These are phyloP conservation scores for Scheffersomyces quercinus DNA, from an alignment of 1,139 yeast species.

Conservation along the genomic window DNA sequence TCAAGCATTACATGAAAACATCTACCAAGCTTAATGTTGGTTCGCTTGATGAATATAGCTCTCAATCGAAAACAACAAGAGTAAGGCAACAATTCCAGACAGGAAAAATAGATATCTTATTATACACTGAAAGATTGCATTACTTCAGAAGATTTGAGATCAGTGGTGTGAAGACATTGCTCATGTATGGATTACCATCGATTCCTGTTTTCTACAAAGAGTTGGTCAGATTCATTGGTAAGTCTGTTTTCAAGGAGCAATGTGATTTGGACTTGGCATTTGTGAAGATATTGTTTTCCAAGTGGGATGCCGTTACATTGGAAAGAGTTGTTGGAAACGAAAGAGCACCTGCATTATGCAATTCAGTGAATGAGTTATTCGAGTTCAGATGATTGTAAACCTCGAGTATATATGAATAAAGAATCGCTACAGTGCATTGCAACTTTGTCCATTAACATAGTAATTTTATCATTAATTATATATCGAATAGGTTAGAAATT, in stretches of 20 bases:
- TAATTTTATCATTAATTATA: too few relatives aligned
- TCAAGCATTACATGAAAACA: constrained; percentile 69
- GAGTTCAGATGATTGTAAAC: constrained; percentile 53
- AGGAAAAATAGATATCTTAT: constrained; percentile 68
- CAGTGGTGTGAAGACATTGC: constrained; percentile 79
- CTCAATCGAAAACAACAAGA: constrained; percentile 67
- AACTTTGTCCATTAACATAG: too few relatives aligned
- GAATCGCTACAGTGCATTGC: too few relatives aligned
- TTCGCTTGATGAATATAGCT: constrained; percentile 79
- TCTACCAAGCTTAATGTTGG: constrained; percentile 64
- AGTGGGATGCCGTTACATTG: constrained; percentile 76
- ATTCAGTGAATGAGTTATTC: constrained; percentile 68
- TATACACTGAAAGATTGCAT: constrained; percentile 92
- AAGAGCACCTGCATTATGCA: constrained; percentile 68
- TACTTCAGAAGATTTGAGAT: constrained; percentile 85
- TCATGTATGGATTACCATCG: constrained; percentile 82
- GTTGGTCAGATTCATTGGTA: constrained; percentile 56
- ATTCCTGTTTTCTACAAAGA: constrained; percentile 85
- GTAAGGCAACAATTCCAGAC: constrained; percentile 66
- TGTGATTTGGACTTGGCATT: constrained; percentile 66
- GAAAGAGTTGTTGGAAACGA: constrained; percentile 87
- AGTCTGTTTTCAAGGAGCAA: constrained; percentile 43
- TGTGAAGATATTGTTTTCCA: constrained; percentile 69
- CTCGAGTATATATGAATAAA: too few relatives aligned
- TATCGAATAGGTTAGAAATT: too few relatives aligned